Percentiles rank a stretch among this genome's conserved stretches.
These are phyloP conservation scores for Diplodia scrobiculata DNA, from an alignment of 2,329 filamentous ascomycete genomes.

Conservation along the genomic window DNA sequence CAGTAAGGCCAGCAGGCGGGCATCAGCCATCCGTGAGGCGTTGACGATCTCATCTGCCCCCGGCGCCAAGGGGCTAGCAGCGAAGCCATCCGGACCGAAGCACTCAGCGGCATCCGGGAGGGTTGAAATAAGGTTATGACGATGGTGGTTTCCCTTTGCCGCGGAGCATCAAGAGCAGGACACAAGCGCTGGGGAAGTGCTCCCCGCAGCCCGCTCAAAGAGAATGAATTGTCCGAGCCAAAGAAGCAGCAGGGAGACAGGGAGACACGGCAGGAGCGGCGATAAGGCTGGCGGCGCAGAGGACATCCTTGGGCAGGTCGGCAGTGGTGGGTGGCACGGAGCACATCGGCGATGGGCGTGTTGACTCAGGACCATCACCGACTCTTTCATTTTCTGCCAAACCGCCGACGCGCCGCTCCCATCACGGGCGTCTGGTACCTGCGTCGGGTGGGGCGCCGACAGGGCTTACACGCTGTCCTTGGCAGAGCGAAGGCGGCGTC, in stretches of 20 bases:
- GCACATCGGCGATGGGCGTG: slow-evolving; percentile 10
- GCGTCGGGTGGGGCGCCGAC: slow-evolving; percentile 24
- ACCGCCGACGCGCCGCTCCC: background rate
- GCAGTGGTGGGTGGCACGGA: background rate
- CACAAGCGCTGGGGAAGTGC: background rate
- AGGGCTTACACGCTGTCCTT: slow-evolving; percentile 10
- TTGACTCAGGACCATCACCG: slow-evolving; percentile 14
- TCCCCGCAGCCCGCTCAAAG: background rate
- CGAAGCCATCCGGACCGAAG: slow-evolving; percentile 18
- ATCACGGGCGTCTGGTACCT: slow-evolving; percentile 16
- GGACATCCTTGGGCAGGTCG: background rate
- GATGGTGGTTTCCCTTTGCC: background rate
- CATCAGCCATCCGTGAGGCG: slow-evolving; percentile 13
- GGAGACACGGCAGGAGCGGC: background rate
- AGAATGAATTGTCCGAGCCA: background rate
- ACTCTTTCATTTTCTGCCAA: slow-evolving; percentile 18
- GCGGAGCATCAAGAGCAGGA: slow-evolving; percentile 3
- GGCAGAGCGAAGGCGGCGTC: background rate
- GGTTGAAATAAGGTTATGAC: slow-evolving; percentile 11
- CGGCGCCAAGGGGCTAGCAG: slow-evolving; percentile 12
- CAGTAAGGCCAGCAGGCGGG: background rate
- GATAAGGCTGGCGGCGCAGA: slow-evolving; percentile 13
- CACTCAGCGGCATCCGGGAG: background rate
- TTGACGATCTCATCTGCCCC: slow-evolving; percentile 15
- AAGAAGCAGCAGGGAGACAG: background rate